A percentile compares a stretch with the other conserved stretches of the same genome.
These are phyloP conservation scores for Phoenix roebelenii DNA, from an alignment of 176 grass and related monocot species.

Conservation along the genomic window DNA sequence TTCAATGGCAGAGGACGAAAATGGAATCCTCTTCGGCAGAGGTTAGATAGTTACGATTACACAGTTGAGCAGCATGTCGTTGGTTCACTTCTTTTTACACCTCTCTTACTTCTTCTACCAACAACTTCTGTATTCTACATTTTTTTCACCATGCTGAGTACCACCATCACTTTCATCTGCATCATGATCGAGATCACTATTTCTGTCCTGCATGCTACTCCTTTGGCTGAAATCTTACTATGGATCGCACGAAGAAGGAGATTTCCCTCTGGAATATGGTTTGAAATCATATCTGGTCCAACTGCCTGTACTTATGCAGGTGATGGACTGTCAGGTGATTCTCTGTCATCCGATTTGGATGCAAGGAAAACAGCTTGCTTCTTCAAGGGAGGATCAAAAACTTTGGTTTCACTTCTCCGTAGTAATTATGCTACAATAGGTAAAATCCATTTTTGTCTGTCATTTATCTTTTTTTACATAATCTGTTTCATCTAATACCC, in stretches of 20 bases:
- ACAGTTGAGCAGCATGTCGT: slow-evolving; percentile 95
- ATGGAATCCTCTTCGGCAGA: slow-evolving; percentile 75
- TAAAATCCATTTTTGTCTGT: slow-evolving; percentile 25
- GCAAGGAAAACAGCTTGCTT: slow-evolving; percentile 16
- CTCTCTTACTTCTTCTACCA: slow-evolving; percentile 76
- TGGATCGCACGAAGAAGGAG: slow-evolving; percentile 48
- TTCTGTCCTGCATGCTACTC: slow-evolving; percentile 62
- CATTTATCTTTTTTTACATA: neutral
- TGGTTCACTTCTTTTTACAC: slow-evolving; percentile 84
- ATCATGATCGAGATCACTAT: slow-evolving; percentile 49
- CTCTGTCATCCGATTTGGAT: neutral
- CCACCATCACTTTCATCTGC: slow-evolving; percentile 40
- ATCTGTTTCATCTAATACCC: too few relatives aligned
- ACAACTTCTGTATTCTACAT: slow-evolving; percentile 85
- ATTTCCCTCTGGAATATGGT: slow-evolving; percentile 83
- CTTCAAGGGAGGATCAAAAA: slow-evolving; percentile 17
- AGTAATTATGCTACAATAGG: slow-evolving; percentile 63
- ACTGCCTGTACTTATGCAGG: slow-evolving; percentile 15
- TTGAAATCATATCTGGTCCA: slow-evolving; percentile 27
- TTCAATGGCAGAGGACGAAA: slow-evolving; percentile 68
- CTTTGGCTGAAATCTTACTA: slow-evolving; percentile 50
- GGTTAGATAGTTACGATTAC: slow-evolving; percentile 83
- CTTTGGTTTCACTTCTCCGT: slow-evolving; percentile 45
- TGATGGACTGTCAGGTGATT: slow-evolving; percentile 9
- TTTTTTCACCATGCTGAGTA: slow-evolving; percentile 82